Evolutionary conservation across 129 eudicot species (phyloP).

Genomic region (Lactuca sativa): DNA sequence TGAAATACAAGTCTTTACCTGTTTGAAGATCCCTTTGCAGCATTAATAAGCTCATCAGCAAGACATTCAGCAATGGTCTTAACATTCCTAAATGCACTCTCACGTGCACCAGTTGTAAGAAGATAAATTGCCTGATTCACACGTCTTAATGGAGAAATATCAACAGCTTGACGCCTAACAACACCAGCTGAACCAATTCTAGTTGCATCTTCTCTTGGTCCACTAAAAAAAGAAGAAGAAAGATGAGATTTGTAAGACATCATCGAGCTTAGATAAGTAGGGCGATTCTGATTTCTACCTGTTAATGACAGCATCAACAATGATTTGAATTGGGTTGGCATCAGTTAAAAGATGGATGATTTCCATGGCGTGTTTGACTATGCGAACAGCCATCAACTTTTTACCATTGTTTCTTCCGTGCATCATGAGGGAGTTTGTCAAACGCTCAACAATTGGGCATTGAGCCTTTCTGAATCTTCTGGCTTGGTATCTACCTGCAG

Average conservation of each 20-base stretch:
- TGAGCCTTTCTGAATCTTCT: conserved; percentile 83
- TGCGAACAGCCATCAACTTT: conserved; percentile 78
- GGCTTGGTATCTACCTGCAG: conserved; percentile 82
- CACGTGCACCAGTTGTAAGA: conserved; percentile 81
- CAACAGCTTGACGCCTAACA: conserved; percentile 87
- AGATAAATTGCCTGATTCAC: conserved; percentile 80
- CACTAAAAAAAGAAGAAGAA: conserved; percentile 32
- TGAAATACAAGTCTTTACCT: conserved; percentile 33
- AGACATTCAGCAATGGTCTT: conserved; percentile 81
- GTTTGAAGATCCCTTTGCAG: conserved; percentile 87
- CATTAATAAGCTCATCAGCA: conserved; percentile 85
- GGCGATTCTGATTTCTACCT: conserved; percentile 29
- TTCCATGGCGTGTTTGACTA: conserved; percentile 83
- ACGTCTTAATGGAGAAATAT: conserved; percentile 78
- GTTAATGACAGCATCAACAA: conserved; percentile 83
- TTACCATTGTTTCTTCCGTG: conserved; percentile 87
- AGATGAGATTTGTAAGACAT: background rate
- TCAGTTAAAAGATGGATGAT: conserved; percentile 79
- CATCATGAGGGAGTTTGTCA: conserved; percentile 91
- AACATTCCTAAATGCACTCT: conserved; percentile 71
- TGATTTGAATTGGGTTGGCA: conserved; percentile 71
- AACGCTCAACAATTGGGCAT: conserved; percentile 79
- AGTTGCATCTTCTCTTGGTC: conserved; percentile 89
- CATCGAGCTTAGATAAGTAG: no score
- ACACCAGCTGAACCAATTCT: conserved; percentile 90